Evolutionary conservation across 2,329 filamentous ascomycete genomes (phyloP), one percentile per base, ranked within the genome.

Genomic region (Exophiala lecanii-corni): DNA sequence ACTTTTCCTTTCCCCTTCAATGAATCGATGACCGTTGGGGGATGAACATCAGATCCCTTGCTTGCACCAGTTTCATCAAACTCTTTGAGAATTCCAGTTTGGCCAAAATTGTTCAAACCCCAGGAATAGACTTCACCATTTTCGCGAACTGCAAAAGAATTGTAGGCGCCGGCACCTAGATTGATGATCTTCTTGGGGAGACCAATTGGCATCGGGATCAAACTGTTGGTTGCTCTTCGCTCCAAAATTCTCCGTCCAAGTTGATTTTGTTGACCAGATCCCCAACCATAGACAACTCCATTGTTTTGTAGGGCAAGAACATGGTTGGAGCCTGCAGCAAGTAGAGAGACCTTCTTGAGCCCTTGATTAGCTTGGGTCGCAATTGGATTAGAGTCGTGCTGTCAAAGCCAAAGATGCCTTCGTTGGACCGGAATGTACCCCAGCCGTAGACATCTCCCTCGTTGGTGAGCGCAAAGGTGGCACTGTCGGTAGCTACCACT

Each of bases 61-160:
- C 82, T 77, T 21, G 81, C 82, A 10, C 77, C 80, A 41, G 74
- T 72, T 32, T 78, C 73, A 12, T 72, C 70, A 36, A 56, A 50
- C 17, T 56, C 48, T 17, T 49, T 49, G 15, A 52, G 48, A 45
- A 83, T 73, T 25, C 84, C 87, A 12, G 85, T 86, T 68, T 94
- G 83, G 50, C 83, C 85, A 63, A 86, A 94, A 66, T 85, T 89
- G 73, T 94, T 94, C 20, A 91, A 71, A 17, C 89, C 88, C 87
- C 88, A 94, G 0, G 81, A 78, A 65, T 81, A 92, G 21, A 91
- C 82, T 20, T 77, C 73, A 28, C 81, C 81, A 49, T 79, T 76
- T 35, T 50, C 42, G 55, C 77, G 75, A 36, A 88, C 75, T 37
- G 83, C 84, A 56, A 94, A 91, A 55, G 81, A 85, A 69, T 94